Evolutionary conservation across 1,284 basidiomycete genomes (phyloP).

Genomic region (Heterobasidion irregulare): DNA sequence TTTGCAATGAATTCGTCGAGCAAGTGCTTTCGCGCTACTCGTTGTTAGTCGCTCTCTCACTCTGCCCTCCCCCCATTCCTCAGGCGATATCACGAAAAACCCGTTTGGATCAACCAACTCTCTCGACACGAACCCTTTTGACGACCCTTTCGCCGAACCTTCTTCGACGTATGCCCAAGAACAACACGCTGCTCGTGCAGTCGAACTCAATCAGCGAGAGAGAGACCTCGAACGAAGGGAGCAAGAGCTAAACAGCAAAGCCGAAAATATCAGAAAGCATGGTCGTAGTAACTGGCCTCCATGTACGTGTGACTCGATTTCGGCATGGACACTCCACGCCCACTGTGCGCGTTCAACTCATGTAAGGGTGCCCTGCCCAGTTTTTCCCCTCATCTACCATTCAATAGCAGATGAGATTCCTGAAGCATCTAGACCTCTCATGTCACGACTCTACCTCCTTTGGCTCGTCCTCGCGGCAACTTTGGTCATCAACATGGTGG

Average conservation of each 20-base stretch:
- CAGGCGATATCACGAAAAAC: conserved; percentile 35
- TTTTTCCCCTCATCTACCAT: conserved; percentile 93
- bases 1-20: background rate
- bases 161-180: conserved; percentile 14
- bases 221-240: conserved; percentile 76
- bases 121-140: conserved; percentile 77
- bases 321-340: conserved; percentile 4
- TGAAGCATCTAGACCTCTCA: conserved; percentile 68
- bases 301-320: conserved; percentile 38
- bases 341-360: background rate
- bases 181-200: conserved; percentile 30
- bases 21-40: background rate
- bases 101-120: conserved; percentile 80
- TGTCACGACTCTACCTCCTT: conserved; percentile 80
- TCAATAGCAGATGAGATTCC: conserved; percentile 88
- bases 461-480: conserved; percentile 80
- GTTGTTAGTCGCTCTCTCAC: background rate
- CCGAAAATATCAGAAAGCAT: conserved; percentile 68
- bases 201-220: conserved; percentile 68
- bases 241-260: conserved; percentile 54
- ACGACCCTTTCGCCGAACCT: conserved; percentile 45
- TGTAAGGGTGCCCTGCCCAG: conserved; percentile 28
- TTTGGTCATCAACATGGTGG: conserved; percentile 84
- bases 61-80: background rate
- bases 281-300: conserved; percentile 89